Percentiles rank a stretch among this genome's conserved stretches.
Conservation (phyloP, 2,329 filamentous ascomycete species). For the Biscogniauxia mediterranea region DNA sequence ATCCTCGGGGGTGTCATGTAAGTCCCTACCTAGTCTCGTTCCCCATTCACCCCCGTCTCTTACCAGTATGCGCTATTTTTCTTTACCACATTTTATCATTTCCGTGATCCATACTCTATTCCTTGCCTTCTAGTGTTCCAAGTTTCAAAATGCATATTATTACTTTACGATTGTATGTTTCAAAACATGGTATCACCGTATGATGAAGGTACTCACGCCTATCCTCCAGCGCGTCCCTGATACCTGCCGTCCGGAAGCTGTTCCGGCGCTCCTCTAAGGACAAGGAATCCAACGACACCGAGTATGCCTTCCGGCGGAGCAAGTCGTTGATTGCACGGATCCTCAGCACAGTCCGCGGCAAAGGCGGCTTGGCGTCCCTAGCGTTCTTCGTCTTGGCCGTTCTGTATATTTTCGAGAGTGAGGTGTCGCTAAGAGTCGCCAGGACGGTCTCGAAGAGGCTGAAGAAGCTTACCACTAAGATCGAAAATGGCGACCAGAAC, state of each 20-base stretch:
- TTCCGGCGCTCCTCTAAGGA: slow-evolving; percentile 46
- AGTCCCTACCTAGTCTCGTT: slow-evolving; percentile 24
- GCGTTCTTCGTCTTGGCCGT: slow-evolving; percentile 56
- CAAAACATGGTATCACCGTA: background rate
- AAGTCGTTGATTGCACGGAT: slow-evolving; percentile 51
- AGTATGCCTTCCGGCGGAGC: slow-evolving; percentile 55
- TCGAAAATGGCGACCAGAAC: slow-evolving; percentile 47
- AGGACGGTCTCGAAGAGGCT: slow-evolving; percentile 50
- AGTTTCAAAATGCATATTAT: background rate
- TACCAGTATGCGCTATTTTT: background rate
- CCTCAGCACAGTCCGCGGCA: slow-evolving; percentile 43
- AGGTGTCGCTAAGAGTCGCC: slow-evolving; percentile 55
- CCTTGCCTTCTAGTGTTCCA: background rate
- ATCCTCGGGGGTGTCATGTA: slow-evolving; percentile 51
- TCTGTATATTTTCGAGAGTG: slow-evolving; percentile 58
- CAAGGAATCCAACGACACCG: slow-evolving; percentile 49
- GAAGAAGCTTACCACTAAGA: slow-evolving; percentile 44
- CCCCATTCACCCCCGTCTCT: background rate
- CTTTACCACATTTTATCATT: background rate
- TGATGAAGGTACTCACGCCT: background rate
- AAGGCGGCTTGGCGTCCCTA: slow-evolving; percentile 46
- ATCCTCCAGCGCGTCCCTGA: slow-evolving; percentile 44
- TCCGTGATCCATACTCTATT: background rate
- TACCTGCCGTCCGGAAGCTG: slow-evolving; percentile 51
- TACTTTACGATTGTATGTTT: background rate